Percentiles rank a stretch among this genome's conserved stretches.
These are phyloP conservation scores for Boletus sp. DNA, from an alignment of 768 basidiomycete species.

Conservation along the genomic window DNA sequence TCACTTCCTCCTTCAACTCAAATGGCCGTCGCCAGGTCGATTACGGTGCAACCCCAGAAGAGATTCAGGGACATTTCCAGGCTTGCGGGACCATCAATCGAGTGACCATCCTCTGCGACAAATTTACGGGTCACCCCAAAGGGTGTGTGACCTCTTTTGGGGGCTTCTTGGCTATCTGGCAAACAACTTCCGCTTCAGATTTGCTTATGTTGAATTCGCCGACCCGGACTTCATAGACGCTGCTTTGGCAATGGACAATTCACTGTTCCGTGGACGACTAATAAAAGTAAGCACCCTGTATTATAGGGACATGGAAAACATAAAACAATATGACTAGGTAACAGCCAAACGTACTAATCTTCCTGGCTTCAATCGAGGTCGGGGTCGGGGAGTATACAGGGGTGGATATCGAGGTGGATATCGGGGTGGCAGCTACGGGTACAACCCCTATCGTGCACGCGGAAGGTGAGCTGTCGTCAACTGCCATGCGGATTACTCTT, in stretches of 20 bases:
- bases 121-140: constrained; percentile 99
- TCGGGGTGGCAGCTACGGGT: constrained; percentile 51
- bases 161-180: constrained; percentile 1
- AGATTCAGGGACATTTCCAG: constrained; percentile 96
- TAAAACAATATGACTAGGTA: constrained; percentile 52
- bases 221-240: constrained; percentile 89
- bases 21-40: constrained; percentile 68
- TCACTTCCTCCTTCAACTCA: constrained; percentile 10
- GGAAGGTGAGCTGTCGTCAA: constrained; percentile 56
- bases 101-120: constrained; percentile 98
- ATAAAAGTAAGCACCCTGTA: constrained; percentile 64
- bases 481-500: constrained; percentile 12
- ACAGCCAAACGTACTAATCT: constrained; percentile 94
- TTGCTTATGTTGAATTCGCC: constrained; percentile 98
- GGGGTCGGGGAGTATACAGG: constrained; percentile 67
- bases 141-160: constrained; percentile 52
- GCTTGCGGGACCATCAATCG: constrained; percentile 98
- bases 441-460: constrained; percentile 57
- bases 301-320: neutral
- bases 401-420: constrained; percentile 62
- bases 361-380: constrained; percentile 84
- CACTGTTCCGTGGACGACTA: constrained; percentile 88
- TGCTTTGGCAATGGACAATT: constrained; percentile 91
- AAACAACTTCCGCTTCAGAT: constrained; percentile 47
- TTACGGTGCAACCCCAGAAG: constrained; percentile 95